Evolutionary conservation across 345 rosid species (phyloP), one percentile per base, ranked within the genome.

Genomic region (Cardamine chenopodiifolia): DNA sequence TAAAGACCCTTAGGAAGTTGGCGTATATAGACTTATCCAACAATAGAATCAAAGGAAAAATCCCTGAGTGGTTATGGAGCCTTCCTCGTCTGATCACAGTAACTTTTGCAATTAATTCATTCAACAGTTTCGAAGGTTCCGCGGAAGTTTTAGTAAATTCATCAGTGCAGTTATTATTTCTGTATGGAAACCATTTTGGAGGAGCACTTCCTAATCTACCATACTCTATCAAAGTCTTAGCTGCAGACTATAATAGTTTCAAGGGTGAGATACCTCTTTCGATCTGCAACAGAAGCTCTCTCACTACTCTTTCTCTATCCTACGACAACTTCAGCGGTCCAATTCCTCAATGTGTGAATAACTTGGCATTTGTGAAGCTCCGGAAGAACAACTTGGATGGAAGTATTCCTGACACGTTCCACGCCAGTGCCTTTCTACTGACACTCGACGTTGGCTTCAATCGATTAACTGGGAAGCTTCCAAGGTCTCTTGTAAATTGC

Each of bases 61-160:
- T 47, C 5, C 53, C 23, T 7, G 12, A 18, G 12, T 47, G 53
- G 53, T 22, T 56, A 3, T 56, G 62, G 62, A 56, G 11, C 6
- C 62, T 56, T 29, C 62, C 62, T n/a, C 37, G 7, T 1, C 22
- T 56, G 0, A 4, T 3, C 20, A 3, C 1, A 14, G 3, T 29
- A 5, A 0, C 0, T 7, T 0, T 56, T n/a, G 0, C 0, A 1
- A 15, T 8, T 2, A 56, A 56, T 17, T 29, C 1, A 0, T 29
- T 56, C 22, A 31, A n/a, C 0, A 15, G 23, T 4, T 31, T 57
- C 3, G 4, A 57, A 17, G 62, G 62, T n/a, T 57, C 40, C 1
- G 1, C 13, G 0, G 39, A 55, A 1, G 13, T 2, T n/a, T 29
- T 56, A 56, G 61, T 3, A 8, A 56, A 29, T 8, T 56, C 61